Base-by-base conservation (phyloP, 257 asterid genomes). In the Cynanchum wilfordii region DNA sequence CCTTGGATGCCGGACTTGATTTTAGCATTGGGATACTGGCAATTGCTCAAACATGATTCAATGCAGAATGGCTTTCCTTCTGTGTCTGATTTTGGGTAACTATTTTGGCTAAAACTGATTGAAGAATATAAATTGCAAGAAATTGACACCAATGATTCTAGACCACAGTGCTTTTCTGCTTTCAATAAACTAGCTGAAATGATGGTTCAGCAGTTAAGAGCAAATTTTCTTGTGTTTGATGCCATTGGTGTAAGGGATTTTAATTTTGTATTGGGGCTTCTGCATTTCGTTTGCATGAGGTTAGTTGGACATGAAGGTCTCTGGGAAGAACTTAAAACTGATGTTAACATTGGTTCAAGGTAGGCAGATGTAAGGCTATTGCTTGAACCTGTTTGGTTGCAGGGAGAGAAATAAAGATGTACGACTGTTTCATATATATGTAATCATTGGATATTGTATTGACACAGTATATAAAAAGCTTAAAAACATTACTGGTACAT, bases 1-100 rank as follows among this genome's bases (percentile, higher is more conserved):
- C 91, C 86, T 72, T 92, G 98, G 97, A 66, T 86, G 68, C 94
- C 98, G 52, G 98, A 95, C 85, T 78, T 95, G 75, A 81, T 90
- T 71, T 77, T 95, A 65, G 92, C 96, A 51, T 63, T 92, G 68
- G 98, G 95, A 75, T 88, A 90, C 67, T 5, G 59, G 69, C 79
- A 73, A 83, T 75, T 90, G 70, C 81, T 84, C 75, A 88, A 82
- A 42, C 83, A 80, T 74, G 79, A 78, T 45, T 45, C 73, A 16
- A 84, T 29, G 30, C 83, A 76, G 20, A 84, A 69, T 51, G 47
- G 55, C 15, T 16, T 42, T 71, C 80, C 70, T 38, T 73, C 77
- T 57, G 81, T 60, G 65, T 69, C 80, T 69, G 82, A 4, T 75
- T 87, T 40, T 95, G 99, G 98, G 64, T 79, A 58, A 75, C 74